A percentile compares a stretch with the other conserved stretches of the same genome.
Conservation (phyloP, 352 stramenopile genomes). For the Phytopythium vexans region DNA sequence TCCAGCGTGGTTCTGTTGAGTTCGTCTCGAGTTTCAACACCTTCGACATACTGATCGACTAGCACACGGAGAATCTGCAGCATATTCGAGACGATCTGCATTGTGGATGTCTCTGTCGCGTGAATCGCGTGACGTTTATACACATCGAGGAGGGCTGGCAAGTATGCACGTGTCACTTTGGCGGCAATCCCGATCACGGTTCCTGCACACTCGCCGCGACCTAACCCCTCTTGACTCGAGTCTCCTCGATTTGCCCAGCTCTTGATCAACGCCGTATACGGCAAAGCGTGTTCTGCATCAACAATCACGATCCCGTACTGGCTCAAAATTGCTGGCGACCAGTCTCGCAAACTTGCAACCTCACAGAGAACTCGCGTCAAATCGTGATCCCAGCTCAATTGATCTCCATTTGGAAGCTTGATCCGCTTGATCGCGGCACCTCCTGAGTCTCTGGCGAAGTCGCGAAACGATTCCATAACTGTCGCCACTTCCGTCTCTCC, state of each 20-base stretch:
- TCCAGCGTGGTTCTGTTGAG: conserved; percentile 15
- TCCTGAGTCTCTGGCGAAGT: conserved; percentile 12
- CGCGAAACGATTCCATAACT: conserved; percentile 41
- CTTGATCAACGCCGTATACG: conserved; percentile 70
- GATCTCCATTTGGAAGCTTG: conserved; percentile 55
- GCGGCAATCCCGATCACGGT: conserved; percentile 21
- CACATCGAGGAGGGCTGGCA: conserved; percentile 47
- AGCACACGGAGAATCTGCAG: conserved; percentile 34
- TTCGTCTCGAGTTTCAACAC: conserved; percentile 15
- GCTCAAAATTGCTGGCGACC: conserved; percentile 45
- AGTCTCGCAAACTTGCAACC: conserved; percentile 42
- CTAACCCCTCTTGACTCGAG: too few species aligned
- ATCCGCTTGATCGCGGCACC: conserved; percentile 17
- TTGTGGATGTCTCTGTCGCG: conserved; percentile 39
- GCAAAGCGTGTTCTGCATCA: conserved; percentile 36
- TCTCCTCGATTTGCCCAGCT: conserved; percentile 31
- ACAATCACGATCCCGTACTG: conserved; percentile 62
- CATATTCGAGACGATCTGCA: conserved; percentile 43
- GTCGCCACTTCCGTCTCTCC: conserved; percentile 21
- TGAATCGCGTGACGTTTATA: conserved; percentile 38
- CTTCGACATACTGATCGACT: conserved; percentile 30
- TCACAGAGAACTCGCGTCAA: conserved; percentile 55
- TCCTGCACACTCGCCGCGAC: too few species aligned
- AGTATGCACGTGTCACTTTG: conserved; percentile 45
- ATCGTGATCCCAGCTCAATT: conserved; percentile 32